Percentiles rank a stretch among this genome's conserved stretches.
Evolutionary conservation across 108 stramenopile species (phyloP).

Genomic region (Asterionellopsis glacialis): DNA sequence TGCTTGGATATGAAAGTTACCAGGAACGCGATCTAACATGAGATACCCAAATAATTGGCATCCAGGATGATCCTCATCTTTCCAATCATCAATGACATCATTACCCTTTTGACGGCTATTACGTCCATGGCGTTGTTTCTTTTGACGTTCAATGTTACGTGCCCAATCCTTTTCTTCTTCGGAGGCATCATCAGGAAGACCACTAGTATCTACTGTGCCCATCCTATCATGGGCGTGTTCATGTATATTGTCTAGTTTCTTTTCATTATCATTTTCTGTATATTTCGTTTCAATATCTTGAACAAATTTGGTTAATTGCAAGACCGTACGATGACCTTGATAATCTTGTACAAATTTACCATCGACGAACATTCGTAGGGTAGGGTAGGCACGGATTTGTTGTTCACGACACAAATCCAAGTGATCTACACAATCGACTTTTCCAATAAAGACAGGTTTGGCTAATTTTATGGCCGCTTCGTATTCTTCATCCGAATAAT

Average conservation of each 20-base stretch:
- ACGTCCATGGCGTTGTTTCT: background rate
- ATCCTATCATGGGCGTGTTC: background rate
- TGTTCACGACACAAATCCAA: constrained; percentile 59
- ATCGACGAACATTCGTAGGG: constrained; percentile 81
- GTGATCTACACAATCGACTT: constrained; percentile 86
- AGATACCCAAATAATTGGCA: constrained; percentile 79
- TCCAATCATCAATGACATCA: constrained; percentile 10
- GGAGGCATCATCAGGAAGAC: background rate
- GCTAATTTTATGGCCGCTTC: constrained; percentile 24
- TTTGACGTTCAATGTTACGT: constrained; percentile 2
- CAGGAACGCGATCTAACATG: constrained; percentile 92
- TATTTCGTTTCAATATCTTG: constrained; percentile 57
- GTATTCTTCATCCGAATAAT: constrained; percentile 8
- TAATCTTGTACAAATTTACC: constrained; percentile 74
- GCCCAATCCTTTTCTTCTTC: constrained; percentile 12
- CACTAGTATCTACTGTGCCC: too few relatives aligned
- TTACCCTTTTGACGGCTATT: background rate
- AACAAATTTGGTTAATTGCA: constrained; percentile 70
- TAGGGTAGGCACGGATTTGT: constrained; percentile 87
- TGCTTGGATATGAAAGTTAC: constrained; percentile 93
- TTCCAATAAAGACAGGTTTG: constrained; percentile 5
- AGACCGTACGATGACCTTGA: constrained; percentile 69
- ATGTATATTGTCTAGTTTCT: background rate
- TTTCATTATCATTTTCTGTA: constrained; percentile 6
- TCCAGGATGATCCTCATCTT: constrained; percentile 72